Evolutionary conservation across 1,284 basidiomycete species (phyloP).

Genomic region (Apiotrichum montevideense): DNA sequence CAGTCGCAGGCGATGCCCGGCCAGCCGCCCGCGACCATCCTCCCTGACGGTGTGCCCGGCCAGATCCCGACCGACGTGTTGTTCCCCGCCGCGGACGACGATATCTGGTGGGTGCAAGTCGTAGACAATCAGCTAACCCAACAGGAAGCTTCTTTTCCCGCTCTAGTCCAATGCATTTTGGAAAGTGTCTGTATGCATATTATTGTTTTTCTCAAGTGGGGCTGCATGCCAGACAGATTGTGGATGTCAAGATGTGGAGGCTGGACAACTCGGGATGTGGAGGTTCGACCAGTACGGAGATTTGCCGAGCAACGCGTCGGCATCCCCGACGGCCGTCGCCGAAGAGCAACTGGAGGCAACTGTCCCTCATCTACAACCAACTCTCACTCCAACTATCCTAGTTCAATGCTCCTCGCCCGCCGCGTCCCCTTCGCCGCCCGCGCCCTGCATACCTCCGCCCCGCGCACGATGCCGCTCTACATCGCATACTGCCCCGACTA

Average conservation of each 20-base stretch:
- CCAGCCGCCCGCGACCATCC: background rate
- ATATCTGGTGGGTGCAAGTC: conserved; percentile 21
- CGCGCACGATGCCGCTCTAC: conserved; percentile 30
- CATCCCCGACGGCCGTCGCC: too few relatives aligned
- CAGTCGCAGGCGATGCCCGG: background rate
- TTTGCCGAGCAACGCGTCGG: too few relatives aligned
- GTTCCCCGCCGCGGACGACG: conserved; percentile 26
- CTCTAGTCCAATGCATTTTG: background rate
- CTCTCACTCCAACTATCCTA: too few relatives aligned
- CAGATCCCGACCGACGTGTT: conserved; percentile 14
- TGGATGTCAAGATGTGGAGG: too few relatives aligned
- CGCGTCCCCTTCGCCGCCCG: background rate
- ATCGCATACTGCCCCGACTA: conserved; percentile 41
- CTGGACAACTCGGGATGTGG: too few relatives aligned
- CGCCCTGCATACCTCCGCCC: conserved; percentile 5
- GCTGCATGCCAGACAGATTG: too few relatives aligned
- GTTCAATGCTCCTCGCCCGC: background rate
- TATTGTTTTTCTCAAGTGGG: too few relatives aligned
- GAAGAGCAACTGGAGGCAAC: too few relatives aligned
- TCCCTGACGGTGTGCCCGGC: conserved; percentile 2
- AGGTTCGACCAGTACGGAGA: too few relatives aligned
- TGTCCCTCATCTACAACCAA: too few relatives aligned
- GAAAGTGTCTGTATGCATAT: too few relatives aligned
- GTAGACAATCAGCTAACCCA: background rate
- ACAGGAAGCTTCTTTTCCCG: conserved; percentile 23